Percentiles rank a stretch among this genome's conserved stretches.
Evolutionary conservation across 768 basidiomycete species (phyloP).

Genomic region (Pleurotus citrinopileatus): DNA sequence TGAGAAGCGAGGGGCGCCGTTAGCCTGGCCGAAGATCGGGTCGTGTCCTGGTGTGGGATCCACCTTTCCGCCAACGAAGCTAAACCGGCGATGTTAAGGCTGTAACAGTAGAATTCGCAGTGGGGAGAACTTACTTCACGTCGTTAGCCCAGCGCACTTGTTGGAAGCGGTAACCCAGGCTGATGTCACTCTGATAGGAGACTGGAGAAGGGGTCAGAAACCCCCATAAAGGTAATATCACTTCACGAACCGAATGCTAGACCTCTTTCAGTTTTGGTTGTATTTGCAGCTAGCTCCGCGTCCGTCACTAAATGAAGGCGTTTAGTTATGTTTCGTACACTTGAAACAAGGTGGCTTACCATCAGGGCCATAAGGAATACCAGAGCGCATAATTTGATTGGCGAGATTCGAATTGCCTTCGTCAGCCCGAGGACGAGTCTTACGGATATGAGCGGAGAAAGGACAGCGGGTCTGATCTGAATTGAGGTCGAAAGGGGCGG

Average conservation of each 20-base stretch:
- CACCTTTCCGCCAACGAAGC: background rate
- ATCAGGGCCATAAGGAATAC: constrained; percentile 31
- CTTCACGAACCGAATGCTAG: background rate
- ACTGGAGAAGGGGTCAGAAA: background rate
- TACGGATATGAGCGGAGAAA: constrained; percentile 24
- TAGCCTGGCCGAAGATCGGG: constrained; percentile 3
- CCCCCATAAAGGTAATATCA: no score
- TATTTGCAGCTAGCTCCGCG: background rate
- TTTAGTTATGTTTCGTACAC: background rate
- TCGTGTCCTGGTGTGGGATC: constrained; percentile 4
- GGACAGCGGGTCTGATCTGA: constrained; percentile 20
- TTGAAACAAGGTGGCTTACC: constrained; percentile 2
- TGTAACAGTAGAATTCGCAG: background rate
- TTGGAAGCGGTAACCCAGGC: constrained; percentile 5
- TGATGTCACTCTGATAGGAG: constrained; percentile 3
- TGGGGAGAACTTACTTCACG: background rate
- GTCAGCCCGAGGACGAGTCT: constrained; percentile 25
- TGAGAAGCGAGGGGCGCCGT: background rate
- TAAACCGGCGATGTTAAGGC: background rate
- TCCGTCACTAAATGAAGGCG: background rate
- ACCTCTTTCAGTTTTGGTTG: background rate
- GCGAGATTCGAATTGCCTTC: constrained; percentile 11
- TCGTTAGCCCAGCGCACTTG: constrained; percentile 5
- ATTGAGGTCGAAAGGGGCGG: background rate
- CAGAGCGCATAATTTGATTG: constrained; percentile 26